Evolutionary conservation across 208 protist genomes (phyloP), one percentile per base, ranked within the genome.

Genomic region (Strigomonas culicis): DNA sequence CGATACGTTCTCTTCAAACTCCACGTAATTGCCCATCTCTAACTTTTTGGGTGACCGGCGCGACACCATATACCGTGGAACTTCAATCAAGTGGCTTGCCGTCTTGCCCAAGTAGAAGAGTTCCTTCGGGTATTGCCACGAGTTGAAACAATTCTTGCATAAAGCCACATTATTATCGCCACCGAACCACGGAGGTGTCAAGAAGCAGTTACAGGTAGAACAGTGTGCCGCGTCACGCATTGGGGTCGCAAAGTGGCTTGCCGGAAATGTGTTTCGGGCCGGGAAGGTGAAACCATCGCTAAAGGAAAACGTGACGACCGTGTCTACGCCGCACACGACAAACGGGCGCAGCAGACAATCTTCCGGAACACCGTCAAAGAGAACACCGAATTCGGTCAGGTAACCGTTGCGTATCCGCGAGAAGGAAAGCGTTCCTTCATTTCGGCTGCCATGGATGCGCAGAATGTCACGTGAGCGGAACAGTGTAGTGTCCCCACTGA

Each of bases 281-380:
- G 90, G 86, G 66, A 96, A 94, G 4, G 75, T 88, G 46, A 63
- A 55, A 1, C 75, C 78, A 65, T 84, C 77, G 32, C 80, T 39
- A 66, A 90, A 88, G 21, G 90, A 96, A 52, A 93, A 96, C n/a
- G 87, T 74, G 10, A 90, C 80, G 28, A 88, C 72, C 11, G 85
- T 84, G 32, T 89, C 85, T 28, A 75, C 62, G 31, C 83, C 81
- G 50, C 79, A 84, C 19, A 92, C 72, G n/a, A 94, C 73, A 68
- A 84, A 78, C 31, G 84, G 86, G 21, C 87, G 71, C 50, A 92
- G 36, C 31, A 80, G 70, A 41, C 66, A 58, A 4, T 70, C 74
- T 13, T 53, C 30, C 6, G 85, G 79, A 28, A 96, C 65, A 22
- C 66, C 73, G 43, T 94, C 82, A 46, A 96, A 94, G 46, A 96